These are phyloP conservation scores for Krasilnikovozyma curviuscula DNA, from an alignment of 768 basidiomycete species.

Conservation along the genomic window DNA sequence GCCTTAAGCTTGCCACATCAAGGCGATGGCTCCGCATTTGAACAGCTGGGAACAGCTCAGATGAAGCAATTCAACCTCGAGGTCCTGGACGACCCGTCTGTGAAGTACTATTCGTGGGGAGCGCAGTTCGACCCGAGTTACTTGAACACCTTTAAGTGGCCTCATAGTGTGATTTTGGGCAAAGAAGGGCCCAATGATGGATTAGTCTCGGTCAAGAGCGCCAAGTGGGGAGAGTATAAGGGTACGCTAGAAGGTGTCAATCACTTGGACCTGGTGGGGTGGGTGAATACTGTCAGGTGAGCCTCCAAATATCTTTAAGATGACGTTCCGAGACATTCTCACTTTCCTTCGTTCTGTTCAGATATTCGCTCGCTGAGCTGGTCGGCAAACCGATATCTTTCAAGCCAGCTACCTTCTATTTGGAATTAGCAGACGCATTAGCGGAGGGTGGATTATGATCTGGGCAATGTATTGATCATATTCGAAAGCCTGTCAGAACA, in stretches of 20 bases:
- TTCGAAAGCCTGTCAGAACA: no score
- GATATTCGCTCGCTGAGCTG: constrained; percentile 76
- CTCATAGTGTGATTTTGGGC: constrained; percentile 59
- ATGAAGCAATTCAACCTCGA: constrained; percentile 80
- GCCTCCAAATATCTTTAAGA: not conserved
- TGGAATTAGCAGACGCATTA: no score
- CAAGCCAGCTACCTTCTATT: constrained; percentile 77
- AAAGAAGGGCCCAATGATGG: constrained; percentile 91
- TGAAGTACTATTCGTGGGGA: constrained; percentile 90
- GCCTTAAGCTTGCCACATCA: constrained; percentile 65
- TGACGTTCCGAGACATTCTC: not conserved
- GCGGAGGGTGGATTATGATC: no score
- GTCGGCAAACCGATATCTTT: constrained; percentile 78
- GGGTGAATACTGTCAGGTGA: constrained; percentile 35
- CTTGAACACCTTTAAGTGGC: constrained; percentile 79
- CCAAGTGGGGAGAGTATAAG: constrained; percentile 86
- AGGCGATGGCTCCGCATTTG: constrained; percentile 86
- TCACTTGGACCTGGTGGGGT: constrained; percentile 63
- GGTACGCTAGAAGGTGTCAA: constrained; percentile 83
- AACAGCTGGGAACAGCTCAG: constrained; percentile 58
- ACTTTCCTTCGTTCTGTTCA: constrained; percentile 31
- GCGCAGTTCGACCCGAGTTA: constrained; percentile 73
- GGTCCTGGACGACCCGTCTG: constrained; percentile 54
- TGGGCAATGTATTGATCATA: no score
- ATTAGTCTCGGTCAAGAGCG: constrained; percentile 66